Percentiles rank a stretch among this genome's conserved stretches.
Evolutionary conservation across 2,329 filamentous ascomycete genomes (phyloP).

Genomic region (Sarocladium oryzae): DNA sequence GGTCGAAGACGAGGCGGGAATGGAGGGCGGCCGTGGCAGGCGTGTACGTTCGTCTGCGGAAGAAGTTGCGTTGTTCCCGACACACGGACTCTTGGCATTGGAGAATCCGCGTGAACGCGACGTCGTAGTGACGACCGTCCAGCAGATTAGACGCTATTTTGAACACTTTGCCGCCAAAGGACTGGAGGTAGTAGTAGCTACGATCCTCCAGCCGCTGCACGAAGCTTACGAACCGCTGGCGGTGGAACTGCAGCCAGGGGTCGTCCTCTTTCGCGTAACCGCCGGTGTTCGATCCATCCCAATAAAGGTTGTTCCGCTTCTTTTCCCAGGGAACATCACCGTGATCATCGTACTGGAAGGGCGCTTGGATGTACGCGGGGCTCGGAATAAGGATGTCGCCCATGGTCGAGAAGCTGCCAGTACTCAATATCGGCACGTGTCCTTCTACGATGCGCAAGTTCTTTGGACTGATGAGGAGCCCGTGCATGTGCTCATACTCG

Average conservation of each 20-base stretch:
- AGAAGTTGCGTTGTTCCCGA: conserved; percentile 26
- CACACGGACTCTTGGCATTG: conserved; percentile 35
- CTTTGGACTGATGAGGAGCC: conserved; percentile 36
- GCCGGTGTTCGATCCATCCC: conserved; percentile 51
- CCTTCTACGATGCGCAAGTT: conserved; percentile 34
- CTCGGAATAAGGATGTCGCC: conserved; percentile 46
- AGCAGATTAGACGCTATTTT: conserved; percentile 24
- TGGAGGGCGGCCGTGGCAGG: conserved; percentile 28
- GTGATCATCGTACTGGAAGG: conserved; percentile 33
- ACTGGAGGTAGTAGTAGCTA: conserved; percentile 24
- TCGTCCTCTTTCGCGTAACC: conserved; percentile 26
- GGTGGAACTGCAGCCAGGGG: conserved; percentile 28
- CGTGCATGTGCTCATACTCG: conserved; percentile 36
- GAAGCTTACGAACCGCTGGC: conserved; percentile 38
- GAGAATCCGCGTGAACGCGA: conserved; percentile 37
- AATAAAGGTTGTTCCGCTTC: conserved; percentile 48
- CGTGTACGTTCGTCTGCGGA: conserved; percentile 24
- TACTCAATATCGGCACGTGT: conserved; percentile 40
- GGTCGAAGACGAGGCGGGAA: conserved; percentile 40
- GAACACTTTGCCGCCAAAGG: conserved; percentile 14
- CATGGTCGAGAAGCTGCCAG: conserved; percentile 38
- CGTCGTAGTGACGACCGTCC: conserved; percentile 33
- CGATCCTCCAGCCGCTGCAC: conserved; percentile 26
- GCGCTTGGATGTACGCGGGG: conserved; percentile 38
- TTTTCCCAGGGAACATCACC: conserved; percentile 39